These are phyloP conservation scores for Cucurbita moschata DNA, from an alignment of 306 rosid genomes.

Conservation along the genomic window DNA sequence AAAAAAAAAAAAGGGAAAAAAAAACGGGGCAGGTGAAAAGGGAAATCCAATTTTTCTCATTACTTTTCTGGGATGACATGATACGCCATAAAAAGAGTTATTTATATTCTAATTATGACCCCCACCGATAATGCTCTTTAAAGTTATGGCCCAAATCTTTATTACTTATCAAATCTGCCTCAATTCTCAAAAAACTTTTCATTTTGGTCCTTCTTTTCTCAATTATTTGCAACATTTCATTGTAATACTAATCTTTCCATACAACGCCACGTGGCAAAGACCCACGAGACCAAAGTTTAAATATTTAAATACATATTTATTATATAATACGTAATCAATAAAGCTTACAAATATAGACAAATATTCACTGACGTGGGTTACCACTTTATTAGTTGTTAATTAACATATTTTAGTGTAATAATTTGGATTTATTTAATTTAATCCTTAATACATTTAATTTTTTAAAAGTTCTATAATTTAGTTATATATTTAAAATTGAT, in stretches of 20 bases:
- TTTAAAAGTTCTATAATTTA: no score
- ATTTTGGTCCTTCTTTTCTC: not conserved
- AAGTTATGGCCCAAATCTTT: not conserved
- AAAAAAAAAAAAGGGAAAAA: not conserved
- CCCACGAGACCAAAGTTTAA: no score
- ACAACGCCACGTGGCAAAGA: not conserved
- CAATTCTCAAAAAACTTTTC: not conserved
- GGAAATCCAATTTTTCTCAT: not conserved
- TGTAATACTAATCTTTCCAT: not conserved
- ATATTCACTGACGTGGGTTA: no score
- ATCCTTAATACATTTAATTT: no score
- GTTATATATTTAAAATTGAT: no score
- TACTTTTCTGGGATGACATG: not conserved
- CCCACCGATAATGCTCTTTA: not conserved
- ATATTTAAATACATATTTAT: no score
- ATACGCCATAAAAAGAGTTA: not conserved
- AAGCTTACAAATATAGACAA: not conserved
- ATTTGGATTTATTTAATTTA: not conserved
- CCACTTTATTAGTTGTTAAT: not conserved
- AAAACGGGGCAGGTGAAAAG: not conserved
- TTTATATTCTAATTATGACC: not conserved
- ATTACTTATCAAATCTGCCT: constrained; percentile 1
- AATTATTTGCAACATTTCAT: not conserved
- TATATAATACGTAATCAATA: not conserved
- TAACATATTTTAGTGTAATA: not conserved